Evolutionary conservation across 305 asterid species (phyloP), one percentile per base, ranked within the genome.

Genomic region (Caryopteris hybrid): DNA sequence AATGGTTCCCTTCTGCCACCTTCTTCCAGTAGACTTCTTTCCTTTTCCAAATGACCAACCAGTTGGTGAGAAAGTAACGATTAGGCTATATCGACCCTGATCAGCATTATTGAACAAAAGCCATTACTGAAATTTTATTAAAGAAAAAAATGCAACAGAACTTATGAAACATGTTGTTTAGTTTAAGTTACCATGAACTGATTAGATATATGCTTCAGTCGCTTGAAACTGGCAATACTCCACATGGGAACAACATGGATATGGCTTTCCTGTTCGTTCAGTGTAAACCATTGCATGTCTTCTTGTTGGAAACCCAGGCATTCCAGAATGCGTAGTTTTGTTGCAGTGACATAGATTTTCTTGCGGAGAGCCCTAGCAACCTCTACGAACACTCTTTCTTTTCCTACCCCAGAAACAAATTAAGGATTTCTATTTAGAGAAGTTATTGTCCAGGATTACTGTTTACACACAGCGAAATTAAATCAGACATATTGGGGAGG

Each of bases 171-270:
- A 43, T 41, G 42, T 27, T n/a, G n/a, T 53, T 27, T 3, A 5
- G 81, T 79, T 6, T 8, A 36, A 8, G 6, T 36, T 76, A 94
- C 99, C 91, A 54, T 78, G 80, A 89, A 89, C 61, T 84, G 95
- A 59, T 81, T 86, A 18, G 96, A 79, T 64, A 91, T 69, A 61
- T 84, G 89, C 57, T 84, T 82, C 76, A 94, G 77, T 74, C 99
- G 84, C 73, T 89, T 91, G 83, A 91, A 87, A 83, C 85, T 91
- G 65, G 96, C 94, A 55, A 89, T 83, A 8, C 80, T 65, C 99
- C 99, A 94, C 96, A 91, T 87, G 59, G 99, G 99, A 68, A 94
- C 96, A 42, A 94, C 90, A 78, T 94, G 99, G 48, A 94, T 87
- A 65, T 89, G 93, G 86, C 99, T 94, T 73, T 91, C 98, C 12